These are phyloP conservation scores for Saccharum officinarum DNA, from an alignment of 176 grass and related monocot genomes.

Conservation along the genomic window DNA sequence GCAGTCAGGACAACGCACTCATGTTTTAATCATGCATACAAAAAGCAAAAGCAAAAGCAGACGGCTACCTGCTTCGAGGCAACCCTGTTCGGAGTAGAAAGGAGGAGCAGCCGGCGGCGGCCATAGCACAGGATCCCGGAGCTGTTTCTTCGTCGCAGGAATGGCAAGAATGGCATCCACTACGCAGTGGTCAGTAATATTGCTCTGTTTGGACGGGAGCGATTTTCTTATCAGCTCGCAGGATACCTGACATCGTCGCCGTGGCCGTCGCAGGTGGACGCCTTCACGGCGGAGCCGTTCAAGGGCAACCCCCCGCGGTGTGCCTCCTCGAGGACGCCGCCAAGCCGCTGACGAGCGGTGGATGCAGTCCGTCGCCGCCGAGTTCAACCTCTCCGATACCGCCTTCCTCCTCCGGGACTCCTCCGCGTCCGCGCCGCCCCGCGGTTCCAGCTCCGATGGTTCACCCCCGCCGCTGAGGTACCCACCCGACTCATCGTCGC, in stretches of 20 bases:
- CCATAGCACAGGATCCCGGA: not conserved
- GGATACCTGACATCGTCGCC: not conserved
- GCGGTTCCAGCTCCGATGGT: slow-evolving; percentile 68
- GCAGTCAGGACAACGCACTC: not conserved
- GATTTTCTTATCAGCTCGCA: not conserved
- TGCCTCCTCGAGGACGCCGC: slow-evolving; percentile 46
- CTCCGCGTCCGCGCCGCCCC: slow-evolving; percentile 17
- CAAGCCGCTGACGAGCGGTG: slow-evolving; percentile 43
- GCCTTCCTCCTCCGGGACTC: slow-evolving; percentile 45
- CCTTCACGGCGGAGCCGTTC: slow-evolving; percentile 57
- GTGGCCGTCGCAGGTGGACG: slow-evolving; percentile 60
- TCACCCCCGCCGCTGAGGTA: slow-evolving; percentile 72
- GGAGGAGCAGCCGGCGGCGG: not conserved
- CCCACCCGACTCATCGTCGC: not conserved
- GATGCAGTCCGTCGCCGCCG: slow-evolving; percentile 77
- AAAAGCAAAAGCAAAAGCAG: no score
- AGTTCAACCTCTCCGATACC: slow-evolving; percentile 75
- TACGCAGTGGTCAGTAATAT: slow-evolving; percentile 51
- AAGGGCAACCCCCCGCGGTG: slow-evolving; percentile 79
- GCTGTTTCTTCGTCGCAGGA: not conserved
- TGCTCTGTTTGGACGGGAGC: not conserved
- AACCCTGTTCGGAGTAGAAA: no score
- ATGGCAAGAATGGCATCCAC: slow-evolving; percentile 49
- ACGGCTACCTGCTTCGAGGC: no score
- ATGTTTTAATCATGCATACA: no score